A percentile compares a stretch with the other conserved stretches of the same genome.
These are phyloP conservation scores for Malus hybrid DNA, from an alignment of 331 rosid species.

Conservation along the genomic window DNA sequence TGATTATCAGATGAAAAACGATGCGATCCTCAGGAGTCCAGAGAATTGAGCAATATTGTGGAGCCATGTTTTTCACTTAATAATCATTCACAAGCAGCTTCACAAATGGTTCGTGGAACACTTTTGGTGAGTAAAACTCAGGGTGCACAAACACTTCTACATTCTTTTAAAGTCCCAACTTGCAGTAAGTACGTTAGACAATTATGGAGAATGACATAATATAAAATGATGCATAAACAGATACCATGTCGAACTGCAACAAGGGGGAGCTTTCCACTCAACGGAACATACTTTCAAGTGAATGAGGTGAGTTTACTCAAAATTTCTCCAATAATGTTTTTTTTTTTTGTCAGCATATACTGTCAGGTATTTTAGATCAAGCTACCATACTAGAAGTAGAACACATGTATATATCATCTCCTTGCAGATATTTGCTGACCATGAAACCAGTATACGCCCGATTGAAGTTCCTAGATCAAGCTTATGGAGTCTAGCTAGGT, in stretches of 20 bases:
- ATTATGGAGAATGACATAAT: slow-evolving; percentile 1
- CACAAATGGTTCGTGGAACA: slow-evolving; percentile 60
- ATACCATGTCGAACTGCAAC: slow-evolving; percentile 88
- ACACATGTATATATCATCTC: not conserved
- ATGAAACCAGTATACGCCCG: slow-evolving; percentile 55
- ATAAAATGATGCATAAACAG: slow-evolving; percentile 25
- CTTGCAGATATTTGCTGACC: slow-evolving; percentile 71
- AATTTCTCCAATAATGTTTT: not conserved
- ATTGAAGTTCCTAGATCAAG: slow-evolving; percentile 59
- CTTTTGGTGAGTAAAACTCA: slow-evolving; percentile 43
- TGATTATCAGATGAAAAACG: slow-evolving; percentile 44
- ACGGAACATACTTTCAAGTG: slow-evolving; percentile 86
- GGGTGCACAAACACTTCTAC: not conserved
- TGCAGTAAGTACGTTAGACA: not conserved
- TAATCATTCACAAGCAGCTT: slow-evolving; percentile 41
- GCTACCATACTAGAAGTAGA: not conserved
- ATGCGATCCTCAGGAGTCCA: slow-evolving; percentile 32
- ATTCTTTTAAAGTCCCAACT: not conserved
- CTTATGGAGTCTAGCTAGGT: slow-evolving; percentile 57
- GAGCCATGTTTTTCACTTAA: slow-evolving; percentile 42
- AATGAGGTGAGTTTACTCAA: slow-evolving; percentile 50
- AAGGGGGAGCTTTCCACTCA: slow-evolving; percentile 79
- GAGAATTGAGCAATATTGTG: slow-evolving; percentile 31
- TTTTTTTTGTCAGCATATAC: not conserved
- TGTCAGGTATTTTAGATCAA: not conserved